Base-by-base conservation (phyloP, 2,329 filamentous ascomycete genomes). In the Calonectria fujianensis region DNA sequence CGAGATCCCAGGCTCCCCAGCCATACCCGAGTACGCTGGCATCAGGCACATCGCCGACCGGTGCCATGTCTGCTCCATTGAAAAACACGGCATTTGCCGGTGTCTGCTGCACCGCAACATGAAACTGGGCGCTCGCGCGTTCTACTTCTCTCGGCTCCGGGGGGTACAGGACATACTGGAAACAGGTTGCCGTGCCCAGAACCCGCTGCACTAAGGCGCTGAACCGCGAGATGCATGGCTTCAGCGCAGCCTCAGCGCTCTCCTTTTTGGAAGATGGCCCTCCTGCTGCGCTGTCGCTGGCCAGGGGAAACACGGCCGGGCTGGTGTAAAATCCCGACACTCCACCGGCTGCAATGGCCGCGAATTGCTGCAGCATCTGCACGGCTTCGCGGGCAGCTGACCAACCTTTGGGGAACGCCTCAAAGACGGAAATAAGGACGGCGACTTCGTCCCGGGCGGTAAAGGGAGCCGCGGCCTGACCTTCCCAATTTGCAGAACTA, bases 371-470 rank as follows among this genome's bases (percentile, higher is more conserved):
- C 50, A 86, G 79, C 29, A 86, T 78, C 13, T 80, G 80, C 6
- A 83, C 83, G 11, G 83, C 84, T n/a, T 82, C 83, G 20, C 82
- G 83, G 2, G 85, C 85, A 5, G 80, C 76, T 5, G 74, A 57
- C 85, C 85, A 87, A 32, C 77, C 79, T 16, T 81, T 80, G 0
- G 85, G 82, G 72, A 87, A 87, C 11, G 85, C 84, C 51, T 86
- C 84, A 18, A 86, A 81, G 29, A 86, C 82, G 39, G 78, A 79
- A 39, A 84, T 80, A 5, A 86, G 73, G 11, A 84, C 76, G 27
- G 80, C 76, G 0, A 86, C 79, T 57, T 86, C 85, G n/a, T 86
- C 84, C 5, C 82, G 80, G 9, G 82, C 82, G 0, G 80, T 77
- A 51, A 82, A 83, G 1, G 84, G 75, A 1, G 76, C 37, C 8